phyloP scores from a whole-genome alignment of 2,329 filamentous ascomycete species.

The Aspergillus sp. region DNA sequence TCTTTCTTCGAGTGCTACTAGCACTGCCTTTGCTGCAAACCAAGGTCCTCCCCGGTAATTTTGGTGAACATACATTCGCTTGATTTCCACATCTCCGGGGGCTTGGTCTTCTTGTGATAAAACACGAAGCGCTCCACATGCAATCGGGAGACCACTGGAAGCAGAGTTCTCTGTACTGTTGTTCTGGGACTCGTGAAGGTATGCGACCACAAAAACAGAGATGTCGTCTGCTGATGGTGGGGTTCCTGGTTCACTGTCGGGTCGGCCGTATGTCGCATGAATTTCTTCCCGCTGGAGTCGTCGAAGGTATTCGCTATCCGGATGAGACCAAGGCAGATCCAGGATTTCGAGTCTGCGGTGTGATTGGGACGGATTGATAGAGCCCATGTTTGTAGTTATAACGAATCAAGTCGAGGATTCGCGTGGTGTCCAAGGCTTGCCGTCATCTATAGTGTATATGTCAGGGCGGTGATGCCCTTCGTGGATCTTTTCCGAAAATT shows the following conservation, averaged over 20 bases:
- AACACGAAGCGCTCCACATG: constrained; percentile 1
- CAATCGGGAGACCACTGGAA: neutral
- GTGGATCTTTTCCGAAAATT: neutral
- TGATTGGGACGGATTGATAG: neutral
- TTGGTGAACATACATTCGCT: constrained; percentile 3
- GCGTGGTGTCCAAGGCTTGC: neutral
- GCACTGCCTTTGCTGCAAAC: neutral
- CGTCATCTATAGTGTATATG: neutral
- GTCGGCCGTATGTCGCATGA: neutral
- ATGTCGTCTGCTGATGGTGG: constrained; percentile 3
- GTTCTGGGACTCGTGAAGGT: neutral
- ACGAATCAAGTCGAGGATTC: neutral
- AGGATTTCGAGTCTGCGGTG: neutral
- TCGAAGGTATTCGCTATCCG: neutral
- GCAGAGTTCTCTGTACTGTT: neutral
- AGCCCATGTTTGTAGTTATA: neutral
- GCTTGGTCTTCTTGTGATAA: neutral
- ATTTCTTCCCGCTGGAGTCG: constrained; percentile 4
- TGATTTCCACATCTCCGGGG: constrained; percentile 1
- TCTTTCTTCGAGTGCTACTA: neutral
- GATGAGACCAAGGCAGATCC: constrained; percentile 1
- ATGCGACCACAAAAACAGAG: neutral
- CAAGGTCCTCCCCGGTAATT: neutral
- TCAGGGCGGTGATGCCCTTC: neutral
- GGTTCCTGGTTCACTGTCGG: constrained; percentile 1